Conservation (phyloP, 345 rosid species). For the Populus alba region DNA sequence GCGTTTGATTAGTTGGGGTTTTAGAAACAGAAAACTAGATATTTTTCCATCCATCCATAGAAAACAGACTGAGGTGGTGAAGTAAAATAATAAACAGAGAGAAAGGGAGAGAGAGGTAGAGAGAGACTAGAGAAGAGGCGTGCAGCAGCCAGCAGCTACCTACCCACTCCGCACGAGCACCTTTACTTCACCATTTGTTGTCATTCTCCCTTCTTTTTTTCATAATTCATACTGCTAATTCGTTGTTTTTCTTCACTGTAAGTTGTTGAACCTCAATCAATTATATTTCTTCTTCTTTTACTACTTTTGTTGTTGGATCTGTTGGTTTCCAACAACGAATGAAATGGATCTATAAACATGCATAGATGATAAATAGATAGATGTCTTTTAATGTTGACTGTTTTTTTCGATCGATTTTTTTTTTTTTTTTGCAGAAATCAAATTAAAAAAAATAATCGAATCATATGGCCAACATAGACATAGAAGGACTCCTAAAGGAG, state of each 20-base stretch:
- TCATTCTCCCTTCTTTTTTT: background rate
- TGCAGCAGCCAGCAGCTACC: background rate
- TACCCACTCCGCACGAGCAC: background rate
- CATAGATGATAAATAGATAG: background rate
- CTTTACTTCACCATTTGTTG: background rate
- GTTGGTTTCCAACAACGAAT: background rate
- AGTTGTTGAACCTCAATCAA: background rate
- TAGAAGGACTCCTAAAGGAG: conserved; percentile 70
- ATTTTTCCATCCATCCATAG: too few relatives aligned
- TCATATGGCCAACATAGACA: conserved; percentile 84
- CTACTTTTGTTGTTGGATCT: background rate
- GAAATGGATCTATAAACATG: background rate
- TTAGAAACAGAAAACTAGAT: too few relatives aligned
- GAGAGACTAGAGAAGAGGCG: background rate
- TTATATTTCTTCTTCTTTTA: background rate
- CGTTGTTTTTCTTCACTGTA: background rate
- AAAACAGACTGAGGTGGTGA: too few relatives aligned
- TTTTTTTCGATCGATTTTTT: background rate
- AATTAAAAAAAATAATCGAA: too few relatives aligned
- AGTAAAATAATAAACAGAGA: too few relatives aligned
- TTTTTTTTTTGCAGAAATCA: background rate
- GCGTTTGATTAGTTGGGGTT: too few relatives aligned
- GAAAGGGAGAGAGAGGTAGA: background rate
- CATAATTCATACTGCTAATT: background rate
- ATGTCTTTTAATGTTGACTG: background rate